Evolutionary conservation across 2,329 filamentous ascomycete genomes (phyloP), one percentile per base, ranked within the genome.

Genomic region (Hymenoscyphus repandus): DNA sequence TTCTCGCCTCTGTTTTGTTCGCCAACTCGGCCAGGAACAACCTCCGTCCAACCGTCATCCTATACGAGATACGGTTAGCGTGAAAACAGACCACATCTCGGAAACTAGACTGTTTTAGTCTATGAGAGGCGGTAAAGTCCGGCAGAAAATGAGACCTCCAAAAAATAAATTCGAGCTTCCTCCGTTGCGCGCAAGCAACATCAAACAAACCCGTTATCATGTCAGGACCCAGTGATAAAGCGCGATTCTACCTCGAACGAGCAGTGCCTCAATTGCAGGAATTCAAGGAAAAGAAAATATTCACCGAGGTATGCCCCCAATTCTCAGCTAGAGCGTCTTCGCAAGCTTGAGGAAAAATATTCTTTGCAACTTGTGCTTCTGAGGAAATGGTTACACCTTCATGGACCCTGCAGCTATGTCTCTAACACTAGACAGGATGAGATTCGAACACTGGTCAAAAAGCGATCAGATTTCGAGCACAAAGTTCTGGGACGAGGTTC

Each of bases 391-490:
- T 7, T 4, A 27, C 4, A 7, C 22, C 7, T 27, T 27, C 22
- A 7, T 4, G 22, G 22, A 27, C 22, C 4, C 22, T 27, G 22
- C 4, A 27, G 7, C n/a, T n/a, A n/a, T 7, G 22, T 27, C 22
- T 27, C 22, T 27, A 27, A 27, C 22, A 27, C 22, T 7, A 27
- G 22, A 27, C 22, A 93, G 83, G 88, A 95, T 59, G 92, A 99
- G 69, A 96, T 99, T 66, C 80, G 82, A 55, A 85, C 86, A 41
- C 90, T 99, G 58, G 86, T 95, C 47, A 85, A 85, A 66, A 96
- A 93, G 69, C 85, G 93, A 61, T 95, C 90, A 64, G 88, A 95
- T 62, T 95, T 91, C 67, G 93, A 99, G 69, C 92, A 96, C 71
- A 86, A 84, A 51, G 81, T 97, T 59, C 88, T 96, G 55, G 85